These are phyloP conservation scores for Nemania serpens DNA, from an alignment of 2,329 filamentous ascomycete species.

Conservation along the genomic window DNA sequence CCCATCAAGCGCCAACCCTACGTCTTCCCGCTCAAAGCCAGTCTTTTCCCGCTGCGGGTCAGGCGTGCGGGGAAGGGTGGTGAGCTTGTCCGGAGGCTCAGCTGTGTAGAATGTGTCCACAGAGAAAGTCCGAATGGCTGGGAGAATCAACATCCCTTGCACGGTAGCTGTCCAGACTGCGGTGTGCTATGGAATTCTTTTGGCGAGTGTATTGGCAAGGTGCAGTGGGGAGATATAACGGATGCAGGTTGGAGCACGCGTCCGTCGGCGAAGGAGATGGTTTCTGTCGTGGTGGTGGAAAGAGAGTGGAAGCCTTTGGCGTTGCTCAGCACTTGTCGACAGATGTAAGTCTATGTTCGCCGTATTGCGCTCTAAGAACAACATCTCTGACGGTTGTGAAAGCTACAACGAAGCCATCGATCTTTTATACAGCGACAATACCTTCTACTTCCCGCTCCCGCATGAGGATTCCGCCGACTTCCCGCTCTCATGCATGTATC, in stretches of 20 bases:
- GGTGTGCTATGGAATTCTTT: constrained; percentile 7
- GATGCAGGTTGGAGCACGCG: background rate
- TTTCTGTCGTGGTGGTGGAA: background rate
- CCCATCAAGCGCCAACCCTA: background rate
- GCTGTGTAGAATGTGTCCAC: constrained; percentile 11
- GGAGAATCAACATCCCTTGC: constrained; percentile 5
- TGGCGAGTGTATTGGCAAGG: constrained; percentile 6
- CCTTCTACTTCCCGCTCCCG: constrained; percentile 5
- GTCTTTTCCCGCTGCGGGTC: background rate
- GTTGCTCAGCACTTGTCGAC: constrained; percentile 8
- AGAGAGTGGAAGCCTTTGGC: constrained; percentile 9
- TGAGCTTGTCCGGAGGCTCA: background rate
- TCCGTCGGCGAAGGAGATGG: background rate
- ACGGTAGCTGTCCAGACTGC: constrained; percentile 3
- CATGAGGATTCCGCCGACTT: background rate
- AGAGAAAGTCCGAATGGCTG: constrained; percentile 11
- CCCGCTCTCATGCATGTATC: background rate
- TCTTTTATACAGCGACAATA: constrained; percentile 6
- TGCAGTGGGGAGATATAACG: background rate
- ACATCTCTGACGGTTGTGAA: background rate
- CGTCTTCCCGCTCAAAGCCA: constrained; percentile 1
- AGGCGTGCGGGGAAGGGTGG: background rate
- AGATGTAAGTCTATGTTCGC: constrained; percentile 9
- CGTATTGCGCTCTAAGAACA: background rate
- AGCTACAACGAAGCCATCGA: constrained; percentile 13